Base-by-base conservation (phyloP, 805 yeast species). In the Metschnikowia koreensis region DNA sequence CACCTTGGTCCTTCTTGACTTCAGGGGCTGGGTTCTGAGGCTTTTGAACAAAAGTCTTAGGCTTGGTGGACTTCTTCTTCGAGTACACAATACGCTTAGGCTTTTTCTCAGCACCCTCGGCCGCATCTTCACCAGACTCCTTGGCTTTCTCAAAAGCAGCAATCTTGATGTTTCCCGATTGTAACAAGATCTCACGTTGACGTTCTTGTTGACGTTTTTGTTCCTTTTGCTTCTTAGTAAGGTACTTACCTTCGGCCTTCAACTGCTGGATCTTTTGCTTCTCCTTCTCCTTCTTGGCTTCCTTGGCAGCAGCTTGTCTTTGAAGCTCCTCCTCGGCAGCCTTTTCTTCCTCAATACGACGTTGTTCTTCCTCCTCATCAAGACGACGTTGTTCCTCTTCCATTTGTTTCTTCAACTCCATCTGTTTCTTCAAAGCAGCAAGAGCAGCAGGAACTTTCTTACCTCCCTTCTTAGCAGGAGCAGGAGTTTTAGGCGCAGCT, bases 211-310 rank as follows among this genome's bases (percentile, higher is more conserved):
- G 70, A 48, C 84, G 89, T 74, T 89, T 88, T 68, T 91, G 96
- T 70, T 91, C 97, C 73, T 88, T 90, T 78, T 94, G 99, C 67
- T 92, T 93, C 76, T 89, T 94, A 53, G 97, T 88, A 66, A 94
- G 74, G 50, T 86, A 83, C 67, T 94, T 94, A 65, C 99, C 99
- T 73, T 93, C 97, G 36, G 97, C 94, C 73, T 89, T 89, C 68
- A 94, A 82, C 73, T 89, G 93, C 64, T 94, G 99, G 60, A 82
- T 86, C 77, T 87, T 91, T 53, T 81, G 80, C 72, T 81, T 87
- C 64, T 93, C 97, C 67, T 83, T 88, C 71, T 94, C 99, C 64
- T 84, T 89, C 81, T 88, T 93, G 11, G 76, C 78, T 38, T 74
- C 79, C 60, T 71, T 76, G 50, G 79, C 81, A 38, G 81, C 83